Conservation (phyloP, 495 filamentous ascomycete genomes). For the Hypoxylon crocopeplum region DNA sequence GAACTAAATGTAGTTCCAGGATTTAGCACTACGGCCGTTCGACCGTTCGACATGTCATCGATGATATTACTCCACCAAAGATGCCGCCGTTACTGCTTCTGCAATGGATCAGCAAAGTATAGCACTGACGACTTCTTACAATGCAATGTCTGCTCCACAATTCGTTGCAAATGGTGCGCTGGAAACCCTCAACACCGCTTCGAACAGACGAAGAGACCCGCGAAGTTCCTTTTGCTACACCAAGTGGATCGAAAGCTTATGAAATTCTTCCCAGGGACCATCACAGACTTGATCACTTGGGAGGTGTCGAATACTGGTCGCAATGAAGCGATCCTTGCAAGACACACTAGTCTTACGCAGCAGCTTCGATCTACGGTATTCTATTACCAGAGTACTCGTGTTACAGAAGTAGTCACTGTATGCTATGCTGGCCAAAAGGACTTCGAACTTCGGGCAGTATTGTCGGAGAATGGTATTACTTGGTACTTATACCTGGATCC, state of each 20-base stretch:
- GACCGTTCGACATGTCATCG: background rate
- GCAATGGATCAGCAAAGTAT: slow-evolving; percentile 41
- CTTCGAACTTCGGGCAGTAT: slow-evolving; percentile 44
- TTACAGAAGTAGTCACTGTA: slow-evolving; percentile 45
- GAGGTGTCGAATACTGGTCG: too few species aligned
- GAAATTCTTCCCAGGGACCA: slow-evolving; percentile 22
- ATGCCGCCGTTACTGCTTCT: slow-evolving; percentile 44
- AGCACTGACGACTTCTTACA: slow-evolving; percentile 31
- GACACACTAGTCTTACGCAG: too few species aligned
- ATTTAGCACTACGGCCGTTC: slow-evolving; percentile 24
- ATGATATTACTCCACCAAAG: slow-evolving; percentile 6
- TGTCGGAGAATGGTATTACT: slow-evolving; percentile 24
- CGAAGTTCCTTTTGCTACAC: slow-evolving; percentile 6
- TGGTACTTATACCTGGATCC: slow-evolving; percentile 46
- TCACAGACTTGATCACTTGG: background rate
- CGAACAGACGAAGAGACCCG: background rate
- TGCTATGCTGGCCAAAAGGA: slow-evolving; percentile 37
- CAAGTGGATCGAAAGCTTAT: slow-evolving; percentile 29
- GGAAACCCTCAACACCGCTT: slow-evolving; percentile 47
- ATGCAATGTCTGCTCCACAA: slow-evolving; percentile 23
- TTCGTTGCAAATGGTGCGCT: slow-evolving; percentile 41
- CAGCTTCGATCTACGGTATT: slow-evolving; percentile 21
- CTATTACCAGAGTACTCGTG: slow-evolving; percentile 42
- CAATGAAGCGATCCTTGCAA: too few species aligned
- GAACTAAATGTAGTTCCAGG: slow-evolving; percentile 6